phyloP scores from a whole-genome alignment of 2,329 filamentous ascomycete species.

The Conoideocrella luteorostrata region DNA sequence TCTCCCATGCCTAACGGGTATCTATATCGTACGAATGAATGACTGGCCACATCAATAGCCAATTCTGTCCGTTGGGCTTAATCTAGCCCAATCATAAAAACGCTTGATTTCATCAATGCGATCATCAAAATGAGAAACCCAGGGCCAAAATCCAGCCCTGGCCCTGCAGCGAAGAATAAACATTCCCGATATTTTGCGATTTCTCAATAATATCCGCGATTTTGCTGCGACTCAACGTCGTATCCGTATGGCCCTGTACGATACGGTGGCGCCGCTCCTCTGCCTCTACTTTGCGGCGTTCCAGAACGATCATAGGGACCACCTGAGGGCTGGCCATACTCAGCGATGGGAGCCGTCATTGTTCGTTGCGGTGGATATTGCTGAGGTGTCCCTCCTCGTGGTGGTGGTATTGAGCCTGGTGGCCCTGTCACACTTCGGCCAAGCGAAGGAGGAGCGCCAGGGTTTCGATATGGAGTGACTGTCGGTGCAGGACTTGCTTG shows the following conservation, averaged over 20 bases:
- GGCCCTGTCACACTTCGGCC: conserved; percentile 34
- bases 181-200: not conserved
- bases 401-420: conserved; percentile 12
- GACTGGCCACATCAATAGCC: not conserved
- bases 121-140: not conserved
- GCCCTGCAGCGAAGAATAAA: not conserved
- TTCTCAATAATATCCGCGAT: conserved; percentile 11
- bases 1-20: not conserved
- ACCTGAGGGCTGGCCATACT: not conserved
- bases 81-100: not conserved
- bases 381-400: conserved; percentile 23
- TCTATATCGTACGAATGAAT: not conserved
- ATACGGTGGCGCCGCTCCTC: conserved; percentile 13
- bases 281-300: conserved; percentile 17
- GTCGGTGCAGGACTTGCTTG: conserved; percentile 28
- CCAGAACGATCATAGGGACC: conserved; percentile 13
- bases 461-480: conserved; percentile 15
- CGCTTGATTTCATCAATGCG: not conserved
- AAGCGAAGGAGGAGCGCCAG: conserved; percentile 14
- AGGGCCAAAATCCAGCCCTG: not conserved
- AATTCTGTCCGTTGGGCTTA: not conserved
- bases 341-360: conserved; percentile 37
- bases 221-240: conserved; percentile 25
- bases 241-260: conserved; percentile 28
- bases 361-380: conserved; percentile 35